These are phyloP conservation scores for Exophiala mesophila DNA, from an alignment of 2,329 filamentous ascomycete species.

Conservation along the genomic window DNA sequence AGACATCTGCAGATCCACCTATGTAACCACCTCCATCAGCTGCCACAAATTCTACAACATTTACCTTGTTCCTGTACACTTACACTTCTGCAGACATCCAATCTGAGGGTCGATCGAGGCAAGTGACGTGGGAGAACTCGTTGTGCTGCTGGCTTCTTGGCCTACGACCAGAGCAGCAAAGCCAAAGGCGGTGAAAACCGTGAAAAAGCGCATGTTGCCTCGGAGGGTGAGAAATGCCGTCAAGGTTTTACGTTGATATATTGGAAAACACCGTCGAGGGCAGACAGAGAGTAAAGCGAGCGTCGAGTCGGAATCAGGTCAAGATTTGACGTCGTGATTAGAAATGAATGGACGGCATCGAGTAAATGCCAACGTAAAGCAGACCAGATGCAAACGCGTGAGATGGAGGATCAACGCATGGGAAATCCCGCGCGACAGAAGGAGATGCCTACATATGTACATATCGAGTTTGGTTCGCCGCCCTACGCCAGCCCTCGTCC, in stretches of 20 bases:
- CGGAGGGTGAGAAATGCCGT: neutral
- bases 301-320: neutral
- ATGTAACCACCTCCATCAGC: neutral
- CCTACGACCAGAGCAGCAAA: slow-evolving; percentile 44
- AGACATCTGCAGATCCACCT: slow-evolving; percentile 44
- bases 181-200: slow-evolving; percentile 29
- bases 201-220: slow-evolving; percentile 25
- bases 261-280: neutral
- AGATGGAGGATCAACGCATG: neutral
- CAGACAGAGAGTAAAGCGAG: neutral
- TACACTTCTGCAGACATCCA: slow-evolving; percentile 37
- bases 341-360: slow-evolving; percentile 1
- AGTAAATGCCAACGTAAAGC: slow-evolving; percentile 1
- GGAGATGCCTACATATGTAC: too few relatives aligned
- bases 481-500: too few relatives aligned
- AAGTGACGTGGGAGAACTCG: slow-evolving; percentile 30
- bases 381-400: slow-evolving; percentile 3
- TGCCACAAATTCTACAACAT: too few relatives aligned
- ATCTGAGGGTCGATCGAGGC: slow-evolving; percentile 32
- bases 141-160: slow-evolving; percentile 10
- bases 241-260: neutral
- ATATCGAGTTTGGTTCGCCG: too few relatives aligned
- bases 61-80: slow-evolving; percentile 21
- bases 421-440: neutral
- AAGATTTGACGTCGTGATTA: neutral